phyloP scores from a whole-genome alignment of 805 yeast species.

The Schizosaccharomyces octosporus region DNA sequence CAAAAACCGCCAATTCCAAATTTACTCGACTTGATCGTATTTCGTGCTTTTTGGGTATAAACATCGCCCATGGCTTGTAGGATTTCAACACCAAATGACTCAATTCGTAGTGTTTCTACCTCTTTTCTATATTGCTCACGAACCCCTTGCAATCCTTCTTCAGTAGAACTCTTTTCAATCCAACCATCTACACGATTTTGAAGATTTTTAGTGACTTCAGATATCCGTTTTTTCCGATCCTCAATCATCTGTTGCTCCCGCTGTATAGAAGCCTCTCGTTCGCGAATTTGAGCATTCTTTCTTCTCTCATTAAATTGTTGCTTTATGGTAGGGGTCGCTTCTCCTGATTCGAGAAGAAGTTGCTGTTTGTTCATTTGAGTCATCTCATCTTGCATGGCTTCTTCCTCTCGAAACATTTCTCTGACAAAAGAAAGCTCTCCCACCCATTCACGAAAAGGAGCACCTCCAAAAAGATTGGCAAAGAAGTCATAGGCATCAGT shows the following conservation, averaged over 20 bases:
- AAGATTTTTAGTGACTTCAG: conserved; percentile 35
- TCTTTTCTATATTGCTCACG: conserved; percentile 44
- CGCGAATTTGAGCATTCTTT: conserved; percentile 8
- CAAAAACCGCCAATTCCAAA: conserved; percentile 71
- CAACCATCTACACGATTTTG: conserved; percentile 27
- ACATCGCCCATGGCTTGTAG: conserved; percentile 55
- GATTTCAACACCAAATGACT: conserved; percentile 81
- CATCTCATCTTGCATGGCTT: neutral
- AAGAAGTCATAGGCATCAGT: conserved; percentile 73
- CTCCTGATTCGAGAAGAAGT: conserved; percentile 3
- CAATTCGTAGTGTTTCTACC: conserved; percentile 76
- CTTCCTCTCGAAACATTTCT: neutral
- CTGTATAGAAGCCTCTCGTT: conserved; percentile 14
- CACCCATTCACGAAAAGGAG: conserved; percentile 42
- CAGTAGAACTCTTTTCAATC: conserved; percentile 38
- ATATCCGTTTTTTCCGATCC: conserved; percentile 37
- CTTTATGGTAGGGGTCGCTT: conserved; percentile 11
- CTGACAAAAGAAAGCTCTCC: conserved; percentile 34
- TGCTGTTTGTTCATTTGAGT: neutral
- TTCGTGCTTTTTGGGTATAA: conserved; percentile 51
- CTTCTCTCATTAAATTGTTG: conserved; percentile 3
- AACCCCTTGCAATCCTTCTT: conserved; percentile 39
- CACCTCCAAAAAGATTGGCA: conserved; percentile 72
- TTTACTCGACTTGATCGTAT: conserved; percentile 44
- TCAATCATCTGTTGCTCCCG: conserved; percentile 25